These are phyloP conservation scores for Termitomyces titanicus DNA, from an alignment of 768 basidiomycete genomes.

Conservation along the genomic window DNA sequence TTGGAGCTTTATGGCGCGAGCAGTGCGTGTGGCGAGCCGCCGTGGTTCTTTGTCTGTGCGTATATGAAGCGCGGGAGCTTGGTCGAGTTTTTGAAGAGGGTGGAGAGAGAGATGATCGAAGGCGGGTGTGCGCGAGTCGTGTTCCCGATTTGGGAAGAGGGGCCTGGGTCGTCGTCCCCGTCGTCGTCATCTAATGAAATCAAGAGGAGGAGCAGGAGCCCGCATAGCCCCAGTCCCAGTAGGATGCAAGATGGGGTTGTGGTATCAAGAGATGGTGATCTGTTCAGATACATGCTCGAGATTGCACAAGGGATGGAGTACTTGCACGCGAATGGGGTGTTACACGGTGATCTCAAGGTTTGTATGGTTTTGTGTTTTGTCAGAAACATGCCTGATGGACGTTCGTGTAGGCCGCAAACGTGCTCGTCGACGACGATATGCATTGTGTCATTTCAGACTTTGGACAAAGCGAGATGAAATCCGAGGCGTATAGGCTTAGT, in stretches of 20 bases:
- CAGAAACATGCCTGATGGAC: not conserved
- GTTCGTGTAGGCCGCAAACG: constrained; percentile 55
- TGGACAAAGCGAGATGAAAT: constrained; percentile 78
- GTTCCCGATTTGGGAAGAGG: constrained; percentile 5
- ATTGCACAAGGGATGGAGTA: constrained; percentile 82
- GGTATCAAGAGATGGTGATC: constrained; percentile 27
- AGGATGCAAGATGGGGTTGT: not conserved
- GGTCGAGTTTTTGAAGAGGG: constrained; percentile 49
- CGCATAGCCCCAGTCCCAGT: not conserved
- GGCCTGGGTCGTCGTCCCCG: not conserved
- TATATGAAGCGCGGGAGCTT: constrained; percentile 67
- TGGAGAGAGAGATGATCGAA: constrained; percentile 15
- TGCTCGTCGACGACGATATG: constrained; percentile 65
- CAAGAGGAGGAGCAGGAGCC: not conserved
- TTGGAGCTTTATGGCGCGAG: constrained; percentile 77
- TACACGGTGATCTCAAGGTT: constrained; percentile 84
- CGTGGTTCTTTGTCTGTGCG: constrained; percentile 79
- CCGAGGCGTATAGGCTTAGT: constrained; percentile 61
- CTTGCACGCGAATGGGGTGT: constrained; percentile 60
- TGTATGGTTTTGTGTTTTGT: constrained; percentile 10
- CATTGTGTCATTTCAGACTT: constrained; percentile 80
- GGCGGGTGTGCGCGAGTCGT: constrained; percentile 2
- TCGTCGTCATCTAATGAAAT: too few species aligned
- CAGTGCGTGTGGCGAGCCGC: constrained; percentile 61
- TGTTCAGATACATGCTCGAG: constrained; percentile 64